Evolutionary conservation across 169 alveolate genomes (phyloP), one percentile per base, ranked within the genome.

Genomic region (Cystoisospora suis): DNA sequence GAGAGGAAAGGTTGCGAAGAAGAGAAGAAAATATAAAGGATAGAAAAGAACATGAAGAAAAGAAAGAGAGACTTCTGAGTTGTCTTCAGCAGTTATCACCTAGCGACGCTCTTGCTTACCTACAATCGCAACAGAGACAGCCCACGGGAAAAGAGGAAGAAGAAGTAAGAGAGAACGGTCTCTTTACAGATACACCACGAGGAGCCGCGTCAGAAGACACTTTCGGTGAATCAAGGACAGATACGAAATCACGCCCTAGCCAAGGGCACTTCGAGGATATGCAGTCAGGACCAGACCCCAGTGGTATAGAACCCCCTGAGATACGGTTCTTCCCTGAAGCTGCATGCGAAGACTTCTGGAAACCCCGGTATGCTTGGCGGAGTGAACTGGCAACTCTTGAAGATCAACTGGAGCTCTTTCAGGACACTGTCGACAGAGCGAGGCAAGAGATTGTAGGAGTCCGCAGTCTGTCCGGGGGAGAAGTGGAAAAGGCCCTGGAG

Each of bases 371-470:
- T 20, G 77, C 77, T 15, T 65, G 77, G 77, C 42, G 77, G 4
- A 65, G 77, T 44, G 77, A 65, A 44, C 36, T 65, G 42, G 36
- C 77, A 44, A 9, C 77, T 6, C 77, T 65, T 1, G 77, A 12
- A 44, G 77, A 65, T 20, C 77, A 65, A n/a, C 77, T 65, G 77
- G 77, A 65, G 77, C 77, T 65, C 7, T 44, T 65, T 2, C n/a
- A n/a, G n/a, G n/a, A n/a, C n/a, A n/a, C n/a, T n/a, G n/a, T n/a
- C n/a, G n/a, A n/a, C n/a, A n/a, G n/a, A n/a, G n/a, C n/a, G n/a
- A n/a, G n/a, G n/a, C n/a, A n/a, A n/a, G n/a, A n/a, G n/a, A n/a
- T n/a, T n/a, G n/a, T n/a, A n/a, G n/a, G n/a, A n/a, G n/a, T n/a
- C n/a, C n/a, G n/a, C n/a, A n/a, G n/a, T n/a, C n/a, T n/a, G n/a